Conservation (phyloP, 2,329 filamentous ascomycete genomes). For the Fusarium robinianum region DNA sequence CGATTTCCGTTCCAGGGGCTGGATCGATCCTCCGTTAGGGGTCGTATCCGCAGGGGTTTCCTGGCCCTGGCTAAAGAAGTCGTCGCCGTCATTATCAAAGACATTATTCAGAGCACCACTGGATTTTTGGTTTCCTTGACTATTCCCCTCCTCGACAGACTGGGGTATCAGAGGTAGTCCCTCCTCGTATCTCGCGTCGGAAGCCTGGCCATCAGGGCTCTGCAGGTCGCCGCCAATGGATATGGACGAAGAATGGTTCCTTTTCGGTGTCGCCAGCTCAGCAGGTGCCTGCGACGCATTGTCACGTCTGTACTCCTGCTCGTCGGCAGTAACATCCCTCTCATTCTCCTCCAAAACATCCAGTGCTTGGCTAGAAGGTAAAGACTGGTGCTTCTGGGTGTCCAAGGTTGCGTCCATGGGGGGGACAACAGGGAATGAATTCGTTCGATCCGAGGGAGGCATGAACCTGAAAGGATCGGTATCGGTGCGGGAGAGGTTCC, state of each 20-base stretch:
- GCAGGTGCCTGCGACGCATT: conserved; percentile 13
- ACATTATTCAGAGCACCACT: conserved; percentile 34
- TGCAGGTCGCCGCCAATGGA: conserved; percentile 51
- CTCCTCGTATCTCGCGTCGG: conserved; percentile 69
- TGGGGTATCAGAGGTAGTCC: conserved; percentile 66
- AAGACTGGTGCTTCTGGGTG: conserved; percentile 43
- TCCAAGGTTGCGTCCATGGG: conserved; percentile 41
- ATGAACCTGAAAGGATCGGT: conserved; percentile 65
- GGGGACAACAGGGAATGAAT: conserved; percentile 65
- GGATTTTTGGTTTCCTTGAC: conserved; percentile 19
- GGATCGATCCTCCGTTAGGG: conserved; percentile 12
- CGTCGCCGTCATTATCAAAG: conserved; percentile 58
- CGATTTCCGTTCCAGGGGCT: conserved; percentile 66
- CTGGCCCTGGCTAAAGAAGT: conserved; percentile 65
- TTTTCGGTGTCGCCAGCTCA: conserved; percentile 17
- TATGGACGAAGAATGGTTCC: conserved; percentile 38
- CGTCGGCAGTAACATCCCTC: conserved; percentile 50
- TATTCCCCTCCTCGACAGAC: conserved; percentile 15
- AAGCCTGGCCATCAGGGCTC: conserved; percentile 47
- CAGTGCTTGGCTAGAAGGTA: conserved; percentile 56
- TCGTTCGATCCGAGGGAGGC: conserved; percentile 60
- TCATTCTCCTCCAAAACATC: conserved; percentile 60
- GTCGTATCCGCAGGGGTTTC: conserved; percentile 36
- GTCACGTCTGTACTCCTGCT: conserved; percentile 40
- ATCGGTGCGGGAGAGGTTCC: conserved; percentile 55